phyloP scores from a whole-genome alignment of 202 grass and related monocot genomes.

The Hordeum pubiflorum region DNA sequence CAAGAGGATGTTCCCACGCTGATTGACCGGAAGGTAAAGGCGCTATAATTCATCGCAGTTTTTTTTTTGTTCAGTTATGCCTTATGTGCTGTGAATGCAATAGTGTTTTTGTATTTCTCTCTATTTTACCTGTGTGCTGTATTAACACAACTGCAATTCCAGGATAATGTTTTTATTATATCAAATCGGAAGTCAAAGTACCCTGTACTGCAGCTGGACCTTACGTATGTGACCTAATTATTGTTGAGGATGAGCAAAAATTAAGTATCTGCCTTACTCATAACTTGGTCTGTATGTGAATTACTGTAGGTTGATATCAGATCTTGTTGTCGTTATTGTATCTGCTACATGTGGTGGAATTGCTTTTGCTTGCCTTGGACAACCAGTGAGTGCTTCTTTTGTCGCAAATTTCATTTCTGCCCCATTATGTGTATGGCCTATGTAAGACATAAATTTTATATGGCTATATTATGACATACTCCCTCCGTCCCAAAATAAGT shows the following conservation, averaged over 20 bases:
- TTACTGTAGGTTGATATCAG: slow-evolving; percentile 89
- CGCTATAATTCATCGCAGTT: not conserved
- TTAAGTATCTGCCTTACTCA: slow-evolving; percentile 6
- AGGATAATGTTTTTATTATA: slow-evolving; percentile 99
- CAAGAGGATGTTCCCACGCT: slow-evolving; percentile 95
- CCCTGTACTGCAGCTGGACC: slow-evolving; percentile 90
- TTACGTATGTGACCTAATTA: slow-evolving; percentile 43
- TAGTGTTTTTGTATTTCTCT: not conserved
- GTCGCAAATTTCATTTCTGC: not conserved
- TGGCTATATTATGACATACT: not conserved
- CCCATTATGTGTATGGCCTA: not conserved
- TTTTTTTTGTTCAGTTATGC: slow-evolving; percentile 4
- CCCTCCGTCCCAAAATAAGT: too few relatives aligned
- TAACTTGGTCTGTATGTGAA: slow-evolving; percentile 33
- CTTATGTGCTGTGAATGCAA: not conserved
- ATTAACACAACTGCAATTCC: slow-evolving; percentile 25
- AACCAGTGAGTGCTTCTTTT: slow-evolving; percentile 56
- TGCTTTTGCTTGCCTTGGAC: slow-evolving; percentile 93
- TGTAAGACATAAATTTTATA: not conserved
- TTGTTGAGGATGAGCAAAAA: not conserved
- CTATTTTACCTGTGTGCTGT: slow-evolving; percentile 13
- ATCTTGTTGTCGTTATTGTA: slow-evolving; percentile 96
- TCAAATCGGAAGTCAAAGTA: slow-evolving; percentile 99
- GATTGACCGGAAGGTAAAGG: slow-evolving; percentile 84
- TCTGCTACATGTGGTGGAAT: slow-evolving; percentile 94